Percentiles rank a stretch among this genome's conserved stretches.
phyloP scores from a whole-genome alignment of 2,329 filamentous ascomycete genomes.

The Hypoxylon rubiginosum region DNA sequence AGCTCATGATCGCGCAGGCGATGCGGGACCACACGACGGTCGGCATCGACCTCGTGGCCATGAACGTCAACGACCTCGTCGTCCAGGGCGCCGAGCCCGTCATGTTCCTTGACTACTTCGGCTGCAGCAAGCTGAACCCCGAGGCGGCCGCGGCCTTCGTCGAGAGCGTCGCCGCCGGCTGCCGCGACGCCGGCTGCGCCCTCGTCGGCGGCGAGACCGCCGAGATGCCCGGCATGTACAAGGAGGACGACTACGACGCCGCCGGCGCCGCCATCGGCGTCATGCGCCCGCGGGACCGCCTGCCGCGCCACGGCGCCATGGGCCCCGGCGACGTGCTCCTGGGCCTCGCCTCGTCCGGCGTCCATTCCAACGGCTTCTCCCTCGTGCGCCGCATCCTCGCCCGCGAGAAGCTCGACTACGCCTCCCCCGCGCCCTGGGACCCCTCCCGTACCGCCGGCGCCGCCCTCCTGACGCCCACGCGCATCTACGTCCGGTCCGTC shows the following conservation, averaged over 20 bases:
- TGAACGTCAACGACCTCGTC: constrained; percentile 98
- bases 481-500: constrained; percentile 90
- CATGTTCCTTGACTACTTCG: constrained; percentile 98
- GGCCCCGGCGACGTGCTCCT: constrained; percentile 84
- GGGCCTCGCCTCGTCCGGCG: constrained; percentile 85
- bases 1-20: constrained; percentile 93
- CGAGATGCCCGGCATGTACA: constrained; percentile 97
- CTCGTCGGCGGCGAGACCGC: no score
- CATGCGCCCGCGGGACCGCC: constrained; percentile 75
- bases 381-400: constrained; percentile 93
- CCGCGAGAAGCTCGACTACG: constrained; percentile 77
- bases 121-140: constrained; percentile 88
- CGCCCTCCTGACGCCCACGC: constrained; percentile 87
- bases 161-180: constrained; percentile 89
- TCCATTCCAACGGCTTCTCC: constrained; percentile 98
- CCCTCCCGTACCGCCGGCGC: constrained; percentile 72
- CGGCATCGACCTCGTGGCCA: constrained; percentile 95
- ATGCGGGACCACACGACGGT: constrained; percentile 94
- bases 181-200: constrained; percentile 86
- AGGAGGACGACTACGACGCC: constrained; percentile 90
- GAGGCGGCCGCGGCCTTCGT: constrained; percentile 87
- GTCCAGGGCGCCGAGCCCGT: constrained; percentile 95
- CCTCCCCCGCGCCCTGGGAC: constrained; percentile 83
- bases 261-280: constrained; percentile 91
- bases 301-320: constrained; percentile 85